These are phyloP conservation scores for Candida dendrica DNA, from an alignment of 805 yeast genomes.

Conservation along the genomic window DNA sequence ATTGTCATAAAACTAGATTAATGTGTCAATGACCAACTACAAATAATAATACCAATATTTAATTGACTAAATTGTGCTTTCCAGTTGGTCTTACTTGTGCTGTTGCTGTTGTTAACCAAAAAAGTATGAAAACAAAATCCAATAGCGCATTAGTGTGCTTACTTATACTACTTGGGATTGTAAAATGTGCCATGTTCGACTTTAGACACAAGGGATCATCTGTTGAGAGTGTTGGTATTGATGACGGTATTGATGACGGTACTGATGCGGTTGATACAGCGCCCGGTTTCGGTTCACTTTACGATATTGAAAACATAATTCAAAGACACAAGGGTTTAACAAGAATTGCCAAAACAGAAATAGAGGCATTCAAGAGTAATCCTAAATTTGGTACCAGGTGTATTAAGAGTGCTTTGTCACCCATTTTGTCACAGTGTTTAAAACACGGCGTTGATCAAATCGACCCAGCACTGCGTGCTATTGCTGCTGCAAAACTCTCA, in stretches of 20 bases:
- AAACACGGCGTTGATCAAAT: constrained; percentile 32
- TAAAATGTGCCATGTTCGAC: background rate
- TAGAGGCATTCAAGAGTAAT: constrained; percentile 4
- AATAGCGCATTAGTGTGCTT: no score
- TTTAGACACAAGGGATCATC: background rate
- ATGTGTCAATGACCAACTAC: no score
- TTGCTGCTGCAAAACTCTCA: constrained; percentile 41
- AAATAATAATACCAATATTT: no score
- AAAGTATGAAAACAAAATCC: no score
- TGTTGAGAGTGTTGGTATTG: no score
- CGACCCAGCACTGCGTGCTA: constrained; percentile 24
- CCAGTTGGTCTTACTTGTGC: no score
- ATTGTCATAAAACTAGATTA: no score
- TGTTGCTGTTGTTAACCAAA: no score
- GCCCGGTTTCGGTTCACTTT: background rate
- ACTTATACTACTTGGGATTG: background rate
- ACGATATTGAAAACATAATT: background rate
- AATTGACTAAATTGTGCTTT: no score
- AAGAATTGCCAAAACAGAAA: background rate
- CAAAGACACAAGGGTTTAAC: background rate
- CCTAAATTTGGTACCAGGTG: constrained; percentile 22
- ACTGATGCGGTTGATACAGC: background rate
- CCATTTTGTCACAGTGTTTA: constrained; percentile 34
- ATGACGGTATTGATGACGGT: background rate
- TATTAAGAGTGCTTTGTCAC: constrained; percentile 31